Evolutionary conservation across 1,284 basidiomycete genomes (phyloP).

Genomic region (Cryptococcus wingfieldii): DNA sequence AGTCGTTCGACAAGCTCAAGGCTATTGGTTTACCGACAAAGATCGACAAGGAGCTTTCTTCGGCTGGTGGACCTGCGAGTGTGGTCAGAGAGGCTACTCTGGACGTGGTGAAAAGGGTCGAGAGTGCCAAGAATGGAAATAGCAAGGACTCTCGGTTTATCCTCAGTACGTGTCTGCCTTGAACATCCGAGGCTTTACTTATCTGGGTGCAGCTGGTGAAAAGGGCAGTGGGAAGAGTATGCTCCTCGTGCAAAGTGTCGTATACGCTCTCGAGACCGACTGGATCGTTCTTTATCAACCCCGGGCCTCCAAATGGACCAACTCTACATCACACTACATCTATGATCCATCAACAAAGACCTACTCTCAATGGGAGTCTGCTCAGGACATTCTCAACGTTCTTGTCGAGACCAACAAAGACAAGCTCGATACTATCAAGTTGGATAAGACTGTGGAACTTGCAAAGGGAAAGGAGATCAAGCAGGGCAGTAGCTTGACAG

Average conservation of each 20-base stretch:
- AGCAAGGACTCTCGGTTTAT: constrained; percentile 22
- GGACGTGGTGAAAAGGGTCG: constrained; percentile 32
- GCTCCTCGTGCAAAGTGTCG: constrained; percentile 72
- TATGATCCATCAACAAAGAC: constrained; percentile 72
- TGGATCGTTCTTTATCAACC: constrained; percentile 92
- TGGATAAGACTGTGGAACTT: constrained; percentile 4
- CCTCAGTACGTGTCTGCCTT: constrained; percentile 19
- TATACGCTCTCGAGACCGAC: constrained; percentile 63
- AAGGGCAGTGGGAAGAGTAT: constrained; percentile 79
- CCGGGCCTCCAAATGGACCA: constrained; percentile 67
- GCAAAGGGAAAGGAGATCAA: constrained; percentile 48
- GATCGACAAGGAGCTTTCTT: constrained; percentile 27
- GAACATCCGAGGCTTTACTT: not conserved
- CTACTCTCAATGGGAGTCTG: constrained; percentile 62
- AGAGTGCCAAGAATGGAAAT: constrained; percentile 17
- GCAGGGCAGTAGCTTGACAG: constrained; percentile 55
- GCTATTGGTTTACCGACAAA: constrained; percentile 38
- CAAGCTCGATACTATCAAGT: constrained; percentile 38
- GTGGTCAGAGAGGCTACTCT: constrained; percentile 43
- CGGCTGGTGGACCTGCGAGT: constrained; percentile 30
- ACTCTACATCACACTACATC: constrained; percentile 68
- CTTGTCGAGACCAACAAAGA: constrained; percentile 40
- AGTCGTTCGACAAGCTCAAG: constrained; percentile 30
- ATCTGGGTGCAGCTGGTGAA: constrained; percentile 59
- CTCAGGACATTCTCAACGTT: constrained; percentile 9